A percentile compares a stretch with the other conserved stretches of the same genome.
These are phyloP conservation scores for Basidiobolus meristosporus DNA, from an alignment of 371 early-diverging fungal genomes.

Conservation along the genomic window DNA sequence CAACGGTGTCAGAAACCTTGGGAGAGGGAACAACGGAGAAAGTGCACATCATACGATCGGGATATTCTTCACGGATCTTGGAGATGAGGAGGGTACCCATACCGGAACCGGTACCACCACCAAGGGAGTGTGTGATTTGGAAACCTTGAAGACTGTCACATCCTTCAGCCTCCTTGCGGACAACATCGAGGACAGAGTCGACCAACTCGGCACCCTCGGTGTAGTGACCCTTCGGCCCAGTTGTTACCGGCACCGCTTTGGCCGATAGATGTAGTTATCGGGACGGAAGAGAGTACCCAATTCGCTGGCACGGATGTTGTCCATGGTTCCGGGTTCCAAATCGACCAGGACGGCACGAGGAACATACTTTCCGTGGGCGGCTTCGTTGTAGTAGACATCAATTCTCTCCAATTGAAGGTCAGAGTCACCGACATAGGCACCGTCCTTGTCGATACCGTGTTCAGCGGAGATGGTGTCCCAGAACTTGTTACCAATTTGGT, in stretches of 20 bases:
- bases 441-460: slow-evolving; percentile 72
- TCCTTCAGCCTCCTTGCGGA: slow-evolving; percentile 81
- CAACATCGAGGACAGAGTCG: slow-evolving; percentile 78
- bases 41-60: slow-evolving; percentile 93
- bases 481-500: slow-evolving; percentile 62
- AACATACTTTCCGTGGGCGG: slow-evolving; percentile 58
- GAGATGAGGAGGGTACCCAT: slow-evolving; percentile 82
- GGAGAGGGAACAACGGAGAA: slow-evolving; percentile 86
- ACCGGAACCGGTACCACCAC: slow-evolving; percentile 92
- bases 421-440: slow-evolving; percentile 61
- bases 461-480: slow-evolving; percentile 90
- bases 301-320: slow-evolving; percentile 61
- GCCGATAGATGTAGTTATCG: slow-evolving; percentile 81
- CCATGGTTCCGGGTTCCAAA: slow-evolving; percentile 99
- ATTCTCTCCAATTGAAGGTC: slow-evolving; percentile 92
- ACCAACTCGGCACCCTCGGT: slow-evolving; percentile 94
- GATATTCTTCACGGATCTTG: slow-evolving; percentile 92
- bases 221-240: slow-evolving; percentile 96
- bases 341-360: slow-evolving; percentile 97
- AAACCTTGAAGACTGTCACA: slow-evolving; percentile 91
- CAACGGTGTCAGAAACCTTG: slow-evolving; percentile 30
- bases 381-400: slow-evolving; percentile 97
- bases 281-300: slow-evolving; percentile 50
- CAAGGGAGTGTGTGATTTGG: slow-evolving; percentile 88
- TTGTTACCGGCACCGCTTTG: slow-evolving; percentile 91